Evolutionary conservation across 768 basidiomycete genomes (phyloP).

Genomic region (Auricularia sp.): DNA sequence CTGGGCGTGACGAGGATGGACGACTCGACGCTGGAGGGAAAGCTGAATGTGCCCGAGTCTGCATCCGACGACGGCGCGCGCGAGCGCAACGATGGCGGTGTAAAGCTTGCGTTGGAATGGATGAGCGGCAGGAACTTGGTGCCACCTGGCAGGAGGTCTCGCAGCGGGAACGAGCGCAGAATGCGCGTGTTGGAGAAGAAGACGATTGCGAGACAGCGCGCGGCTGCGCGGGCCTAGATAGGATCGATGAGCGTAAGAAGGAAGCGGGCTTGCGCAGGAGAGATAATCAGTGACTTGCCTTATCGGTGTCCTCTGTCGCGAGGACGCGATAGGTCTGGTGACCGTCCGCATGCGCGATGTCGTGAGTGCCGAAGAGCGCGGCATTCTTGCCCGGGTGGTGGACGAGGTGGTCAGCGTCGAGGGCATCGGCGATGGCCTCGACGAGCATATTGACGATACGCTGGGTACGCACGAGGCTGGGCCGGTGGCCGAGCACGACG

Average conservation of each 20-base stretch:
- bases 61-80: not conserved
- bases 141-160: not conserved
- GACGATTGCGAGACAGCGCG: not conserved
- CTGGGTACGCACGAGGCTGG: not conserved
- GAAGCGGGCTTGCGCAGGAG: not conserved
- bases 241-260: not conserved
- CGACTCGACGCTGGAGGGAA: not conserved
- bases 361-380: not conserved
- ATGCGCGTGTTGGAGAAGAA: not conserved
- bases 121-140: not conserved
- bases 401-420: not conserved
- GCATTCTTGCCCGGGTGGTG: not conserved
- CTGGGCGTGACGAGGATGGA: not conserved
- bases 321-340: not conserved
- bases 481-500: not conserved
- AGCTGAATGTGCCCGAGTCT: not conserved
- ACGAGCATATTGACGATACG: slow-evolving; percentile 1
- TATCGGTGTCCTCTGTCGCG: not conserved
- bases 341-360: not conserved
- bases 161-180: not conserved
- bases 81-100: not conserved
- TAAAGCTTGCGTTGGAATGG: not conserved
- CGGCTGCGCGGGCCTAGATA: not conserved
- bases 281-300: not conserved
- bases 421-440: not conserved